phyloP scores from a whole-genome alignment of 108 stramenopile genomes.

The Asterionellopsis glacialis region DNA sequence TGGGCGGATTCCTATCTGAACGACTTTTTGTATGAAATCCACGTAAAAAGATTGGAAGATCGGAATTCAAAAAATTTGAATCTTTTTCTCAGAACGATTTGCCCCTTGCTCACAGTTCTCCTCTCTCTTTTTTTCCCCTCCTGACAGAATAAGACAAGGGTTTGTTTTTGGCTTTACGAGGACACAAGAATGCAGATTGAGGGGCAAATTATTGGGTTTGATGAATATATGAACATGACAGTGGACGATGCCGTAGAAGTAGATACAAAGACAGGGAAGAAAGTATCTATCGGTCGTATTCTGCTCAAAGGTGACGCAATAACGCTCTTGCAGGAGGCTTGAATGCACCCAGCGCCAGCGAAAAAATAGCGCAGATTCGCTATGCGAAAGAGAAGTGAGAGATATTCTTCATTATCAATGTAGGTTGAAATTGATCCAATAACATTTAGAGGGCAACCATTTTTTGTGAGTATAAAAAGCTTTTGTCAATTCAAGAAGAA shows the following conservation, averaged over 20 bases:
- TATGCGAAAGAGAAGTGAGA: too few relatives aligned
- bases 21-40: too few relatives aligned
- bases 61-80: too few relatives aligned
- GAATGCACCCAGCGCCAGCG: too few relatives aligned
- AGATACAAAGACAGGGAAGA: slow-evolving; percentile 44
- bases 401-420: slow-evolving; percentile 1
- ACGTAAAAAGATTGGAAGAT: too few relatives aligned
- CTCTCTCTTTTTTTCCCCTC: slow-evolving; percentile 4
- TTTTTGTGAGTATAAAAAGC: too few relatives aligned
- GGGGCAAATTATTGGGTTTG: slow-evolving; percentile 95
- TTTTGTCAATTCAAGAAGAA: too few relatives aligned
- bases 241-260: slow-evolving; percentile 96
- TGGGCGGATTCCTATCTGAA: too few relatives aligned
- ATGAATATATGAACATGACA: slow-evolving; percentile 96
- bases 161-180: slow-evolving; percentile 98
- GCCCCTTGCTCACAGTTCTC: background rate
- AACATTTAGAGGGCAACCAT: too few relatives aligned
- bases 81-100: background rate
- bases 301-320: slow-evolving; percentile 98
- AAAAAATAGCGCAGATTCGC: too few relatives aligned
- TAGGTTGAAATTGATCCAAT: slow-evolving; percentile 17
- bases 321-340: slow-evolving; percentile 89
- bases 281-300: slow-evolving; percentile 83
- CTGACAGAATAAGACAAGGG: slow-evolving; percentile 79
- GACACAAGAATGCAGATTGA: slow-evolving; percentile 95